These are phyloP conservation scores for Curvularia eragrostidis DNA, from an alignment of 2,329 filamentous ascomycete genomes.

Conservation along the genomic window DNA sequence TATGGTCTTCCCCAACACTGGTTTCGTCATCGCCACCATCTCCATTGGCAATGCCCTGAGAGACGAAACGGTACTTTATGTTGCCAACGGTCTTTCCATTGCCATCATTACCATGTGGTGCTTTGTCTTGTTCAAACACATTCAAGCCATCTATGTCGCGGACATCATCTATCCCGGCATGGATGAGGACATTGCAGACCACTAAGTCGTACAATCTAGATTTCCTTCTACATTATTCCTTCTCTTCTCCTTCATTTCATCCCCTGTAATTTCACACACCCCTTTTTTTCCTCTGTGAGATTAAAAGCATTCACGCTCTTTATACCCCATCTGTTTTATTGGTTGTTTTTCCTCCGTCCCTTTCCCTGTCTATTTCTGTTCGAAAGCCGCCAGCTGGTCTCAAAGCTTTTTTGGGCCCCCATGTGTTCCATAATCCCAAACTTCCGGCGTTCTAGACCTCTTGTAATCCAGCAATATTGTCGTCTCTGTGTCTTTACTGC, in stretches of 20 bases:
- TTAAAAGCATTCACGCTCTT: constrained; percentile 27
- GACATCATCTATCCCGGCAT: constrained; percentile 66
- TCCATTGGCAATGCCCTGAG: constrained; percentile 47
- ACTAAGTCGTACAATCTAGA: constrained; percentile 18
- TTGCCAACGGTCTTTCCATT: constrained; percentile 59
- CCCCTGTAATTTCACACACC: constrained; percentile 21
- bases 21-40: constrained; percentile 54
- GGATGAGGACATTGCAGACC: constrained; percentile 61
- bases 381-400: constrained; percentile 28
- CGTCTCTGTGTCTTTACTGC: neutral
- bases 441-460: constrained; percentile 13
- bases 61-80: constrained; percentile 46
- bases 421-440: constrained; percentile 19
- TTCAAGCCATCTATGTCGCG: constrained; percentile 58
- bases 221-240: neutral
- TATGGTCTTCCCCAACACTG: constrained; percentile 56
- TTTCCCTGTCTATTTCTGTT: constrained; percentile 4
- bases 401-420: constrained; percentile 18
- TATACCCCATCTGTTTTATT: constrained; percentile 13
- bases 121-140: constrained; percentile 60
- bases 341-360: constrained; percentile 4
- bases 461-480: constrained; percentile 22
- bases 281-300: neutral
- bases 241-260: constrained; percentile 10
- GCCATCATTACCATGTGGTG: constrained; percentile 61